Conservation (phyloP, 495 filamentous ascomycete genomes). For the Stereocaulon alpinum region DNA sequence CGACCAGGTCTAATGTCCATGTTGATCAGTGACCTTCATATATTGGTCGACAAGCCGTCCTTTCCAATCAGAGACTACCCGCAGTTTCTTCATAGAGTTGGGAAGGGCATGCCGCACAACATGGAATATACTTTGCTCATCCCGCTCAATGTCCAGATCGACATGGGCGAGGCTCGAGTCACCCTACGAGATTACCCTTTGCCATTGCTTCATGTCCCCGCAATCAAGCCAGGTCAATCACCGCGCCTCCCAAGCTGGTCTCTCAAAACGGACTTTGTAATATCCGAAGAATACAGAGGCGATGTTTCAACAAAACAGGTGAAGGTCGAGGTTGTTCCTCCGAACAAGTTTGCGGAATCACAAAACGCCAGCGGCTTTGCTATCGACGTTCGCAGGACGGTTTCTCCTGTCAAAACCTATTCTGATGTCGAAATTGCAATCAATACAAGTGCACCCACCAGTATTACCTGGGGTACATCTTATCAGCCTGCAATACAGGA, state of each 20-base stretch:
- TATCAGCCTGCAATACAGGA: slow-evolving; percentile 98
- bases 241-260: slow-evolving; percentile 70
- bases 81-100: slow-evolving; percentile 72
- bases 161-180: slow-evolving; percentile 82
- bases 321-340: slow-evolving; percentile 76
- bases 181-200: slow-evolving; percentile 87
- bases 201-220: slow-evolving; percentile 82
- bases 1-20: slow-evolving; percentile 74
- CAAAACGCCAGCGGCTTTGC: slow-evolving; percentile 45
- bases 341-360: slow-evolving; percentile 39
- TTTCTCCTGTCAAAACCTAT: slow-evolving; percentile 92
- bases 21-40: slow-evolving; percentile 72
- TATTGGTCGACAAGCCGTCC: slow-evolving; percentile 84
- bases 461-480: slow-evolving; percentile 92
- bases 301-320: slow-evolving; percentile 67
- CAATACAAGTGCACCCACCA: slow-evolving; percentile 81
- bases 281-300: slow-evolving; percentile 85
- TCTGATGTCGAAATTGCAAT: slow-evolving; percentile 86
- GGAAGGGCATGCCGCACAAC: slow-evolving; percentile 88
- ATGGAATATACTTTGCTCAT: slow-evolving; percentile 84
- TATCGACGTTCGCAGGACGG: slow-evolving; percentile 81
- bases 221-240: slow-evolving; percentile 68
- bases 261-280: slow-evolving; percentile 85
- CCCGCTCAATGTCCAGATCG: slow-evolving; percentile 79
- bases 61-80: slow-evolving; percentile 75